phyloP scores from a whole-genome alignment of 305 asterid species.

The Fraxinus dipetala region DNA sequence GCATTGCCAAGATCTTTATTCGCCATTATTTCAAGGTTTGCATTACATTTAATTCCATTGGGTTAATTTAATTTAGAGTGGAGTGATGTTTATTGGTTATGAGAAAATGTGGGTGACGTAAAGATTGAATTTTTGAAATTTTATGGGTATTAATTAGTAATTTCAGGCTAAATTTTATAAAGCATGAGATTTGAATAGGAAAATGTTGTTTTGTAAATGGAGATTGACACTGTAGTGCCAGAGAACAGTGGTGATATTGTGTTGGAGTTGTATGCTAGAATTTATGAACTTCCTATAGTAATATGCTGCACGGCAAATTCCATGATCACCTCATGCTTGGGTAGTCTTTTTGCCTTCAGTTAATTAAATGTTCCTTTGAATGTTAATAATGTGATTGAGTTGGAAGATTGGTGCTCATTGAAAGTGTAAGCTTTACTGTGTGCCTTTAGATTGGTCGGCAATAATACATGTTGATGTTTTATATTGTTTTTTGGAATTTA shows the following conservation, averaged over 20 bases:
- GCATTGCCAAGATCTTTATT: slow-evolving; percentile 40
- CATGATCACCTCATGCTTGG: background rate
- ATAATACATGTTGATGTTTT: background rate
- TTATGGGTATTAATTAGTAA: slow-evolving; percentile 1
- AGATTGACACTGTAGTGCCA: slow-evolving; percentile 3
- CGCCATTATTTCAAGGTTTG: slow-evolving; percentile 26
- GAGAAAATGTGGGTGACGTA: slow-evolving; percentile 29
- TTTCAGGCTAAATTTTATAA: slow-evolving; percentile 18
- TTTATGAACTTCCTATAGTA: background rate
- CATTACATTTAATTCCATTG: slow-evolving; percentile 8
- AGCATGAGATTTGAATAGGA: background rate
- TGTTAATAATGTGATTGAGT: slow-evolving; percentile 14
- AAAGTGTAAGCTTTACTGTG: background rate
- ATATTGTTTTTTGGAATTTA: background rate
- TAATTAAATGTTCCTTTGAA: slow-evolving; percentile 1
- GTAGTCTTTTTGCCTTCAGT: background rate
- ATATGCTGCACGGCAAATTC: background rate
- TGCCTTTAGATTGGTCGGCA: background rate
- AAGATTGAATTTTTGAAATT: slow-evolving; percentile 11
- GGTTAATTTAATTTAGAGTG: background rate
- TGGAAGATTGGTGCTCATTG: slow-evolving; percentile 1
- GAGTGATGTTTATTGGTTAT: background rate
- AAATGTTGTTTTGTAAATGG: slow-evolving; percentile 10
- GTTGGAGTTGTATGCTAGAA: slow-evolving; percentile 7
- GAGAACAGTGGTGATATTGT: background rate